Base-by-base conservation (phyloP, 148 eudicot genomes). In the Drosera capensis region DNA sequence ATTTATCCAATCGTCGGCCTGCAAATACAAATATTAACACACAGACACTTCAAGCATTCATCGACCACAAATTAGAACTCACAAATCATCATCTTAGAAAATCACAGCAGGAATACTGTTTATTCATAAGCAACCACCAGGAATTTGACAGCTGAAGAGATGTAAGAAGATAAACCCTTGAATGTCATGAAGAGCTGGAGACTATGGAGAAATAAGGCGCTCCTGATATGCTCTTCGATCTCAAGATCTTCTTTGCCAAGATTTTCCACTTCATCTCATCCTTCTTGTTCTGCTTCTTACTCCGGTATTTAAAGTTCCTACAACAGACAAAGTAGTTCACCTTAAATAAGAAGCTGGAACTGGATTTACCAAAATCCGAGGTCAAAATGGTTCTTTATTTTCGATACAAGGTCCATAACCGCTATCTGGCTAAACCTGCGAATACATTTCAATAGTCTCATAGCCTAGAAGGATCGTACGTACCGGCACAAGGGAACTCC, bases 401-500 rank as follows among this genome's bases (percentile, higher is more conserved):
- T n/a, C n/a, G n/a, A n/a, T n/a, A n/a, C n/a, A n/a, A n/a, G n/a
- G n/a, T n/a, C n/a, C n/a, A n/a, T n/a, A n/a, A n/a, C n/a, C n/a
- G n/a, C n/a, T n/a, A n/a, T n/a, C n/a, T n/a, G n/a, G n/a, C n/a
- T n/a, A n/a, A n/a, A n/a, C n/a, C n/a, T n/a, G n/a, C n/a, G n/a
- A n/a, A n/a, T n/a, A n/a, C n/a, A n/a, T n/a, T n/a, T n/a, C n/a
- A n/a, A n/a, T n/a, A n/a, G n/a, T n/a, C n/a, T n/a, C n/a, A n/a
- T n/a, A n/a, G n/a, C n/a, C n/a, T n/a, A n/a, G n/a, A n/a, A n/a
- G n/a, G n/a, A n/a, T n/a, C n/a, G 0, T 4, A 34, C 9, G 38
- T 60, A 86, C 96, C 90, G 80, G 95, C 99, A 92, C 55, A 85
- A 59, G 12, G 99, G 99, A 59, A 92, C 99, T 48, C 64, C 63